Evolutionary conservation across 345 rosid genomes (phyloP).

Genomic region (Acer campestre): DNA sequence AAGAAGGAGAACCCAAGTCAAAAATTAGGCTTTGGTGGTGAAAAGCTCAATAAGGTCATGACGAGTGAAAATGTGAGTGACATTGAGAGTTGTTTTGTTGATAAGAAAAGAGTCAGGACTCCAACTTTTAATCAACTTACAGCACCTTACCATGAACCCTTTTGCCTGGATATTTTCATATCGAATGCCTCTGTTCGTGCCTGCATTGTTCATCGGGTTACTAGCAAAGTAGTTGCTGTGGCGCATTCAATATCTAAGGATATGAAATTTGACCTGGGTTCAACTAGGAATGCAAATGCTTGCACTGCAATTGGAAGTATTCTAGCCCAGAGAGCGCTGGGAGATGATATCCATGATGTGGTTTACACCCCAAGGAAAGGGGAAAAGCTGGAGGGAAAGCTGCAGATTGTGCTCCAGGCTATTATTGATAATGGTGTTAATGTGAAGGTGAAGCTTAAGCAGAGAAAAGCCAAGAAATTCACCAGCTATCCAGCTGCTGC

Average conservation of each 20-base stretch:
- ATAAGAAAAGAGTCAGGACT: constrained; percentile 52
- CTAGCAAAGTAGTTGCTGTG: constrained; percentile 84
- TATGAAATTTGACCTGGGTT: constrained; percentile 76
- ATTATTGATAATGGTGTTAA: constrained; percentile 49
- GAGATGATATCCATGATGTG: constrained; percentile 72
- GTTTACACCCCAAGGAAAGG: constrained; percentile 84
- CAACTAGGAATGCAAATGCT: constrained; percentile 68
- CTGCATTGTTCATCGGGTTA: constrained; percentile 76
- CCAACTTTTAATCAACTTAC: constrained; percentile 88
- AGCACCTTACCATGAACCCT: constrained; percentile 82
- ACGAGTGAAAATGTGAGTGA: constrained; percentile 24
- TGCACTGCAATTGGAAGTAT: constrained; percentile 74
- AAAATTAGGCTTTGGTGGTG: constrained; percentile 5
- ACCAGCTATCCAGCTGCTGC: constrained; percentile 5
- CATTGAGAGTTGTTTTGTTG: constrained; percentile 14
- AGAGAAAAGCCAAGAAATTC: constrained; percentile 46
- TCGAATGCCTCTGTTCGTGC: constrained; percentile 86
- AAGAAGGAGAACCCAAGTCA: constrained; percentile 19
- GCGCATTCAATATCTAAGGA: constrained; percentile 92
- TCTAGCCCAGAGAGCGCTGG: constrained; percentile 77
- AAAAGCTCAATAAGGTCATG: constrained; percentile 22
- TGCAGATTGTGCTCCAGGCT: constrained; percentile 60
- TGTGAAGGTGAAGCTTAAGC: constrained; percentile 85
- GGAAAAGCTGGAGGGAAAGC: constrained; percentile 80
- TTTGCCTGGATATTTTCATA: constrained; percentile 80